Conservation (phyloP, 2,329 filamentous ascomycete genomes). For the Geosmithia flava region DNA sequence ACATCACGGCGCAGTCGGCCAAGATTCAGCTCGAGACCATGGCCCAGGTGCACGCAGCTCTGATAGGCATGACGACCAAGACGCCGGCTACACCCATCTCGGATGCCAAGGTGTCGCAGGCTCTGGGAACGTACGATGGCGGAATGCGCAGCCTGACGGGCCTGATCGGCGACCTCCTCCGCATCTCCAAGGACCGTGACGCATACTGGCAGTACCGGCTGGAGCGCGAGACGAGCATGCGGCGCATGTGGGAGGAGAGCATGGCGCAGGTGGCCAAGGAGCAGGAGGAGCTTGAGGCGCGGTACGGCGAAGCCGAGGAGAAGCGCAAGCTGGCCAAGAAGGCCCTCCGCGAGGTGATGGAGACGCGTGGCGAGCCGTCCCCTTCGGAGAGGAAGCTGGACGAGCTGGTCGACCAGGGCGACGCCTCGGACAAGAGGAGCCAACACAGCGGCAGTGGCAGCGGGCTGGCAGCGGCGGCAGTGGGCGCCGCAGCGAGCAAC, state of each 20-base stretch:
- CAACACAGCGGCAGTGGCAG: no score
- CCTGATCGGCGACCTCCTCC: conserved; percentile 73
- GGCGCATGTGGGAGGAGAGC: conserved; percentile 97
- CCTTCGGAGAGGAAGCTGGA: conserved; percentile 12
- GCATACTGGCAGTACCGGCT: conserved; percentile 94
- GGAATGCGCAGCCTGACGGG: conserved; percentile 80
- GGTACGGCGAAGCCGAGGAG: conserved; percentile 78
- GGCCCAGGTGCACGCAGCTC: conserved; percentile 69
- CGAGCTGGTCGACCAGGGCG: conserved; percentile 18
- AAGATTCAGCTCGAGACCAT: conserved; percentile 87
- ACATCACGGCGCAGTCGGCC: conserved; percentile 92
- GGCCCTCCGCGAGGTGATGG: conserved; percentile 75
- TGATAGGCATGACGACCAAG: conserved; percentile 54
- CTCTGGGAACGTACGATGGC: conserved; percentile 74
- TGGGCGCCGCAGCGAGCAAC: no score
- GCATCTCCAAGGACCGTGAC: conserved; percentile 88
- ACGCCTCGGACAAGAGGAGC: conserved; percentile 19
- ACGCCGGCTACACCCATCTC: conserved; percentile 63
- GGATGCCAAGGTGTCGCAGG: conserved; percentile 64
- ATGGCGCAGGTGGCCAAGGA: conserved; percentile 95
- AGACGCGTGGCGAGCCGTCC: conserved; percentile 29
- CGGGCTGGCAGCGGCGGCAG: no score
- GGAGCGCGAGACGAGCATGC: conserved; percentile 81
- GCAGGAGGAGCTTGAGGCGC: conserved; percentile 81
- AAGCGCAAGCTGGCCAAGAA: conserved; percentile 85